Base-by-base conservation (phyloP, 2,329 filamentous ascomycete genomes). In the Cytospora mali region DNA sequence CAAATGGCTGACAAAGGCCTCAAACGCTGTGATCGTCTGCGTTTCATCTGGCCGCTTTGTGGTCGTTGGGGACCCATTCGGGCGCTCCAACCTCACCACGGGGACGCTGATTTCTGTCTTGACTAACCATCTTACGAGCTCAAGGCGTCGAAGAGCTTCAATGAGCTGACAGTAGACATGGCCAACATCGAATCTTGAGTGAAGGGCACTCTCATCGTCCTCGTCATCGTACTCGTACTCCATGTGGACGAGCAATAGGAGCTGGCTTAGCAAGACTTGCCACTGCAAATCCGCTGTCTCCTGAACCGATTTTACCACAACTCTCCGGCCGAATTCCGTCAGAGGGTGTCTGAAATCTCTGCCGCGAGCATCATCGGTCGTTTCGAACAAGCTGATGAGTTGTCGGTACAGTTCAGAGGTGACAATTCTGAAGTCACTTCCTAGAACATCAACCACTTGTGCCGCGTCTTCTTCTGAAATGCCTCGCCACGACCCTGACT, bases 171-270 rank as follows among this genome's bases (percentile, higher is more conserved):
- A 77, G 75, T 90, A 94, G 39, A 94, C 85, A 1, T 80, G 77
- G 55, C 89, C 86, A 63, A 95, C 88, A 29, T 88, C 84, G 10
- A 91, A 78, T 23, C 81, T 77, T 46, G 81, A 76, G 67, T 84
- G 83, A 35, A 87, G 79, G 2, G 85, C 85, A 18, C 90, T 85
- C 48, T 92, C 87, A 49, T 89, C 87, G 67, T 88, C 85, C 62
- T 64, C 64, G 16, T 66, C 61, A 18, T 93, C 90, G 58, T 91
- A 84, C 71, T 95, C 92, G 46, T 88, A 88, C 73, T 95, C 90
- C 82, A 98, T 89, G 74, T 97, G 93, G 11, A 95, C 84, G 18
- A 96, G 81, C 7, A 99, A 82, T 3, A 95, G 83, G 2, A 98
- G 79, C 62, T 98, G 85, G 71, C 94, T 92, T 66, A 96, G 87